Evolutionary conservation across 108 stramenopile genomes (phyloP).

Genomic region (Fragilariopsis cylindrus): DNA sequence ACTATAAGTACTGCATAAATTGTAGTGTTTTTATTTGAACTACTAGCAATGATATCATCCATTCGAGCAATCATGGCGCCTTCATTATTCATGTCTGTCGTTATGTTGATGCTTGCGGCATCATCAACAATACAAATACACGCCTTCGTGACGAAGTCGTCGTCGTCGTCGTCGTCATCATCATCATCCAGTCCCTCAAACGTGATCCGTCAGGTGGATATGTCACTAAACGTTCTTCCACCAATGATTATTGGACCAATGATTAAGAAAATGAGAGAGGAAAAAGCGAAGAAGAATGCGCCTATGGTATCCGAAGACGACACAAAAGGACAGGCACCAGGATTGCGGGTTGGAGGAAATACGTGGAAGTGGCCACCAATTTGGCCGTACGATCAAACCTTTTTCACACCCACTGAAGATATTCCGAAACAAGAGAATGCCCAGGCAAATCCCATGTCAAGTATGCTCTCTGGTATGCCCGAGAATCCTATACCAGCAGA

Average conservation of each 20-base stretch:
- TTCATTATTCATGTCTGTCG: not conserved
- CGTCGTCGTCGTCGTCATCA: not conserved
- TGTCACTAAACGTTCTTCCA: slow-evolving; percentile 36
- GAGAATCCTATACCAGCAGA: slow-evolving; percentile 24
- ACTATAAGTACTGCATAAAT: no score
- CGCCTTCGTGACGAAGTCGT: slow-evolving; percentile 10
- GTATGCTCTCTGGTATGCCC: slow-evolving; percentile 36
- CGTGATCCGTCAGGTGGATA: not conserved
- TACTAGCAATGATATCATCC: no score
- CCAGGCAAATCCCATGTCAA: slow-evolving; percentile 36
- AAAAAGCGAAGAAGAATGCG: slow-evolving; percentile 72
- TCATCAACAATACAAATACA: slow-evolving; percentile 5
- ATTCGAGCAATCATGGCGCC: not conserved
- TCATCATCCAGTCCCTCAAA: not conserved
- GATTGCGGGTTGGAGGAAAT: slow-evolving; percentile 69
- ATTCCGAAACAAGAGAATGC: slow-evolving; percentile 38
- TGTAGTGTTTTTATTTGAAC: no score
- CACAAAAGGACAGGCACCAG: slow-evolving; percentile 67
- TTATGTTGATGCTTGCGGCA: not conserved
- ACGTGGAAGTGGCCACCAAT: slow-evolving; percentile 92
- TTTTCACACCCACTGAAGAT: slow-evolving; percentile 62
- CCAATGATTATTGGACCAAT: slow-evolving; percentile 81
- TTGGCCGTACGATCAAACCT: slow-evolving; percentile 80
- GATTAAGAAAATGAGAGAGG: slow-evolving; percentile 80
- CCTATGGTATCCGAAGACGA: slow-evolving; percentile 74